Percentiles rank a stretch among this genome's conserved stretches.
Evolutionary conservation across 2,329 filamentous ascomycete genomes (phyloP).

Genomic region (Pyrenochaeta sp.): DNA sequence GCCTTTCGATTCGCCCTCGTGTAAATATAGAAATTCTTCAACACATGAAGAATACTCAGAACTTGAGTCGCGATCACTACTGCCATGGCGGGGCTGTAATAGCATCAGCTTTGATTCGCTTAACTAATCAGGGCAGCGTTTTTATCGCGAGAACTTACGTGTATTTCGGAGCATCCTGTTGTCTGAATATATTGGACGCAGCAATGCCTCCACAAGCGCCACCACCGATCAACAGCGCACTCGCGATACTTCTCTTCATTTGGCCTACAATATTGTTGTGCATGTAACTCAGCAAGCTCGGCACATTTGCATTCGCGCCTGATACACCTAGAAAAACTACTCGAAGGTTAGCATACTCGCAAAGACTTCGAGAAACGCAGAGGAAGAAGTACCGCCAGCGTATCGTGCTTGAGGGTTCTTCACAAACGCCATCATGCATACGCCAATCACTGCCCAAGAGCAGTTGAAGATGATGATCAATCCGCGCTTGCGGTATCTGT

Average conservation of each 20-base stretch:
- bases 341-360: too few species aligned
- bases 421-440: conserved; percentile 57
- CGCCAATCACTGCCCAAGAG: conserved; percentile 63
- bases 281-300: conserved; percentile 23
- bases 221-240: conserved; percentile 28
- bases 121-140: too few species aligned
- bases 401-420: conserved; percentile 20
- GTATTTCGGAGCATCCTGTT: conserved; percentile 28
- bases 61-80: conserved; percentile 28
- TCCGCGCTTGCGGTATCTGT: conserved; percentile 19
- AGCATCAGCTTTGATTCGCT: conserved; percentile 2
- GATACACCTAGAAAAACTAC: conserved; percentile 24
- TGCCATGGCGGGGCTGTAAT: conserved; percentile 24
- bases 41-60: conserved; percentile 14
- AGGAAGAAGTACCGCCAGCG: too few species aligned
- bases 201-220: conserved; percentile 29
- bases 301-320: conserved; percentile 25
- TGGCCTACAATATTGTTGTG: conserved; percentile 36
- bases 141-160: too few species aligned
- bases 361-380: too few species aligned
- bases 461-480: conserved; percentile 60
- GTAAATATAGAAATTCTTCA: conserved; percentile 16
- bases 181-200: conserved; percentile 24
- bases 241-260: conserved; percentile 33
- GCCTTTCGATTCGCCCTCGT: conserved; percentile 20